These are phyloP conservation scores for Gonapodya prolifera DNA, from an alignment of 192 early-diverging fungal genomes.

Conservation along the genomic window DNA sequence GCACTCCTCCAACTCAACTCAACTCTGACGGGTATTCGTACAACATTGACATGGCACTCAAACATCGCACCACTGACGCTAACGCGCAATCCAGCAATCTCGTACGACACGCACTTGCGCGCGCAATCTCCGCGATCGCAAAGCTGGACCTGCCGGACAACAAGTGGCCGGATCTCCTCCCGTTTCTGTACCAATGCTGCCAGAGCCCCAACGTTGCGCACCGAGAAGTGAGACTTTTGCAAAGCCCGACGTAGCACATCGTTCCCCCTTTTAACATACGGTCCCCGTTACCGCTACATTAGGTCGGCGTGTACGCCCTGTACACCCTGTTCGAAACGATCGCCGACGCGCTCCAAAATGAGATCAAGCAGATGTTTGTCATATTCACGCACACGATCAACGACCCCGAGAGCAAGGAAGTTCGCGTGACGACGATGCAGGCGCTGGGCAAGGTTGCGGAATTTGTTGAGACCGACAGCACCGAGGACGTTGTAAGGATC, in stretches of 20 bases:
- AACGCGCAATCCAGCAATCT: slow-evolving; percentile 48
- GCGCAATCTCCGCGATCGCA: slow-evolving; percentile 82
- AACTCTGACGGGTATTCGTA: too few species aligned
- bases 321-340: slow-evolving; percentile 80
- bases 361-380: slow-evolving; percentile 48
- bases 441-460: slow-evolving; percentile 8
- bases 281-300: too few species aligned
- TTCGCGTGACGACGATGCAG: slow-evolving; percentile 67
- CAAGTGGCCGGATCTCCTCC: slow-evolving; percentile 65
- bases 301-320: slow-evolving; percentile 74
- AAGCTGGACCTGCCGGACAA: slow-evolving; percentile 63
- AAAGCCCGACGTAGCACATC: too few species aligned
- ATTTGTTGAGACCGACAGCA: slow-evolving; percentile 50
- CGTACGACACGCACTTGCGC: slow-evolving; percentile 65
- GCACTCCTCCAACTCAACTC: too few species aligned
- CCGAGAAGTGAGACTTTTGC: slow-evolving; percentile 36
- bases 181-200: slow-evolving; percentile 70
- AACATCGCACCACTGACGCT: too few species aligned
- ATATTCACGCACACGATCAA: slow-evolving; percentile 59
- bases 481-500: slow-evolving; percentile 46
- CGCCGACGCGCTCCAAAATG: slow-evolving; percentile 48
- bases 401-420: slow-evolving; percentile 71
- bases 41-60: too few species aligned
- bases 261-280: too few species aligned
- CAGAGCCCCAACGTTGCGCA: slow-evolving; percentile 56